A percentile compares a stretch with the other conserved stretches of the same genome.
Evolutionary conservation across 1,139 yeast genomes (phyloP).

Genomic region (Nakaseomyces bracarensis): DNA sequence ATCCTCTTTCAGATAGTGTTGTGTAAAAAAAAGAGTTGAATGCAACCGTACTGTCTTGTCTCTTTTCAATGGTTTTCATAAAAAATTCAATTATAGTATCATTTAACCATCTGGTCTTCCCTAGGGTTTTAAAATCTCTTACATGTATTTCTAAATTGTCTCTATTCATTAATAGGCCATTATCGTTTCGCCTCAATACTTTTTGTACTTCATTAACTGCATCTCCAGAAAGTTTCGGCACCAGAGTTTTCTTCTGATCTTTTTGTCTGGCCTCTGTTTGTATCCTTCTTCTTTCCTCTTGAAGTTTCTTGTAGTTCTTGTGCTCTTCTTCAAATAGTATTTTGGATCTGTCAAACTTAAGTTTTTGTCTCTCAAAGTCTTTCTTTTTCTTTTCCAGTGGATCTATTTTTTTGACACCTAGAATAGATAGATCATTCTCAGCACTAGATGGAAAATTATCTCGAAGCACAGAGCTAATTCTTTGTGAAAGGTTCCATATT

Average conservation of each 20-base stretch:
- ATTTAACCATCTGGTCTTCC: conserved; percentile 75
- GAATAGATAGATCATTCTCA: conserved; percentile 28
- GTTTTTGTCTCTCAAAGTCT: conserved; percentile 21
- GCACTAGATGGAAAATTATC: conserved; percentile 10
- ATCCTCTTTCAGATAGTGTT: conserved; percentile 62
- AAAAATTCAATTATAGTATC: conserved; percentile 86
- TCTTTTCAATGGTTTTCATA: conserved; percentile 45
- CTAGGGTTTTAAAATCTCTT: conserved; percentile 62
- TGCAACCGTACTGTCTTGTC: conserved; percentile 41
- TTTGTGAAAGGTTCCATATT: conserved; percentile 25
- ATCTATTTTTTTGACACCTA: conserved; percentile 29
- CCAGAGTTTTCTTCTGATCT: conserved; percentile 25
- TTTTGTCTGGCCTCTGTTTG: conserved; percentile 35
- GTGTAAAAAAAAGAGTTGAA: conserved; percentile 88
- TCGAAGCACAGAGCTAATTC: conserved; percentile 21
- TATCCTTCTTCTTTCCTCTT: conserved; percentile 37
- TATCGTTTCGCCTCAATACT: conserved; percentile 34
- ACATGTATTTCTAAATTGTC: conserved; percentile 53
- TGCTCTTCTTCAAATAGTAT: conserved; percentile 33
- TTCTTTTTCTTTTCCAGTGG: conserved; percentile 26
- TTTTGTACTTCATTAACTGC: conserved; percentile 35
- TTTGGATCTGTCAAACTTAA: conserved; percentile 20
- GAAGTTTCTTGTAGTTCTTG: conserved; percentile 37
- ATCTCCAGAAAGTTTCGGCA: conserved; percentile 29
- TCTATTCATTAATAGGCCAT: conserved; percentile 35